Base-by-base conservation (phyloP, 73 alveolate genomes). In the Diophrys sp. region DNA sequence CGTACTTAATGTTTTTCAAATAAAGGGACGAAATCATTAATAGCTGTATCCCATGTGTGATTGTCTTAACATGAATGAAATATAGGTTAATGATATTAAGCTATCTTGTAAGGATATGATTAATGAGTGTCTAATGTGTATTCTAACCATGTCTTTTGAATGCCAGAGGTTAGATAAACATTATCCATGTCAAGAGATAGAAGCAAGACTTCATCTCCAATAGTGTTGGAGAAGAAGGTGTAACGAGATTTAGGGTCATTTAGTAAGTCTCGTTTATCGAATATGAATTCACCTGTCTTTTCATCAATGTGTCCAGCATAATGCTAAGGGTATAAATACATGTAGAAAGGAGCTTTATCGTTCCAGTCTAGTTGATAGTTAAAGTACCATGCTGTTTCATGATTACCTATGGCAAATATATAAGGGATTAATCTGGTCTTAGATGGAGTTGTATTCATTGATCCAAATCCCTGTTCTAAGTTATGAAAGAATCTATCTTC, bases 71-170 rank as follows among this genome's bases (percentile, higher is more conserved):
- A 77, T 11, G 70, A 55, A 1, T 71, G 77, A 27, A 33, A 77
- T 1, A 77, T 29, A 11, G 85, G 85, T 53, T 66, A 53, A 34
- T 77, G 85, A 71, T 77, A 77, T 25, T 57, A 57, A 28, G 54
- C 78, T 8, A 77, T 33, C 29, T 77, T 77, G 24, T 54, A 27
- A 57, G 75, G 85, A 54, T 23, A 67, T 1, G 29, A 5, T 33
- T 77, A 14, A 33, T 77, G 74, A 24, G n/a, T 27, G 8, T 18
- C 56, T 23, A 77, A 54, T n/a, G 54, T 67, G 2, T 28, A 14
- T 23, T 77, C 85, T 14, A 77, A 27, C 85, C 85, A 77, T 33
- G 57, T 31, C 23, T 31, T 67, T 67, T 77, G 78, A 34, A 54
- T 29, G 24, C 85, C 85, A 27, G 27, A 5, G 24, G 72, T 29